These are phyloP conservation scores for Wickerhamiella siamensis DNA, from an alignment of 805 yeast genomes.

Conservation along the genomic window DNA sequence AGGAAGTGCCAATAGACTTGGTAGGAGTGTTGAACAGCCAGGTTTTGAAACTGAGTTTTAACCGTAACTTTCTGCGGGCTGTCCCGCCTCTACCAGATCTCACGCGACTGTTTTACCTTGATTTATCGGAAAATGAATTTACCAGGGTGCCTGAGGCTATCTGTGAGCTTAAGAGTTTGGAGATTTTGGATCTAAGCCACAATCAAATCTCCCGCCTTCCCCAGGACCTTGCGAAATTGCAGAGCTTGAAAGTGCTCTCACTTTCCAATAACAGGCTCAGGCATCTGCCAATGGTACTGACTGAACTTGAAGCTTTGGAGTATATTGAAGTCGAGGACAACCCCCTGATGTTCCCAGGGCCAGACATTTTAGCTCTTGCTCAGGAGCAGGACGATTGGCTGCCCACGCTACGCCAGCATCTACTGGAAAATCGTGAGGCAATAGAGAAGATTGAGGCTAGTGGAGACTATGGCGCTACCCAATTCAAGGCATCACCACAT, in stretches of 20 bases:
- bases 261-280: constrained; percentile 44
- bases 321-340: constrained; percentile 50
- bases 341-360: constrained; percentile 32
- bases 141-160: constrained; percentile 35
- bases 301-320: constrained; percentile 37
- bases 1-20: constrained; percentile 5
- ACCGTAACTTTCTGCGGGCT: constrained; percentile 34
- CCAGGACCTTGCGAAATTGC: constrained; percentile 27
- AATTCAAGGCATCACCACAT: no score
- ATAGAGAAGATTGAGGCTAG: constrained; percentile 1
- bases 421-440: constrained; percentile 16
- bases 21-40: constrained; percentile 3
- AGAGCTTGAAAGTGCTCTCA: constrained; percentile 37
- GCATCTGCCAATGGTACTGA: constrained; percentile 38
- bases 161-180: constrained; percentile 31
- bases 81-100: constrained; percentile 36
- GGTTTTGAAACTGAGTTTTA: constrained; percentile 33
- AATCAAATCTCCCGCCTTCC: constrained; percentile 42
- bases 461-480: neutral
- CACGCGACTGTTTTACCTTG: constrained; percentile 40
- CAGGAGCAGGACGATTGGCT: constrained; percentile 35
- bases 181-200: constrained; percentile 49
- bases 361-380: constrained; percentile 1
- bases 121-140: constrained; percentile 48
- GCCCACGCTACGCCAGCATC: constrained; percentile 28